Evolutionary conservation across 495 filamentous ascomycete genomes (phyloP), one percentile per base, ranked within the genome.

Genomic region (Apiosordaria backusii): DNA sequence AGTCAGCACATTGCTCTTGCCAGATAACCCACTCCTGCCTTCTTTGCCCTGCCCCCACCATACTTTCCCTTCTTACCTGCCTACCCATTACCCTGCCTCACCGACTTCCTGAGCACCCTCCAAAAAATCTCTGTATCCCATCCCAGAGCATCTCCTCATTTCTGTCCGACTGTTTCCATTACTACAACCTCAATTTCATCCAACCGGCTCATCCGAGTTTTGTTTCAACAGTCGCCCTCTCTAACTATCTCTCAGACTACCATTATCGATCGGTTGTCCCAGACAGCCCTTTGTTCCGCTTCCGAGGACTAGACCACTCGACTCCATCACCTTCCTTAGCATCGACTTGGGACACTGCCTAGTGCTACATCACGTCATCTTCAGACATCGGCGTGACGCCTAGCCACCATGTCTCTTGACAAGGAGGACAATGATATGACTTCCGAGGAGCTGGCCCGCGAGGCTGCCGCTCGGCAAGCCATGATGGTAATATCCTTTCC

Each of bases 401-500:
- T 5, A 27, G 13, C 21, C 16, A 59, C 19, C 22, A 59, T 27
- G 24, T 23, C 25, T 4, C 21, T 13, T 4, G 26, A 59, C 40
- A 22, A 25, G 0, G 53, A 58, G 23, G 50, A 22, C 5, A 35
- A 13, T 22, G 7, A 50, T n/a, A n/a, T n/a, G 61, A 27, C 24
- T 6, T 4, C 21, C 4, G 57, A 59, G 25, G 24, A 59, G 57
- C 22, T 27, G 22, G 24, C 16, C 22, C 6, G n/a, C 0, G 57
- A 59, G 16, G 57, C 21, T 5, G 22, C 22, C 15, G n/a, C 26
- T 6, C 57, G 21, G 4, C 57, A 50, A 50, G 67, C 69, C 27
- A 61, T 65, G 21, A 27, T 63, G 25, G 45, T 50, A 21, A 5
- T 18, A 0, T 57, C 16, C 21, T 27, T 1, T 19, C 4, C 18